Conservation (phyloP, 192 early-diverging fungal genomes). For the Backusella circina region DNA sequence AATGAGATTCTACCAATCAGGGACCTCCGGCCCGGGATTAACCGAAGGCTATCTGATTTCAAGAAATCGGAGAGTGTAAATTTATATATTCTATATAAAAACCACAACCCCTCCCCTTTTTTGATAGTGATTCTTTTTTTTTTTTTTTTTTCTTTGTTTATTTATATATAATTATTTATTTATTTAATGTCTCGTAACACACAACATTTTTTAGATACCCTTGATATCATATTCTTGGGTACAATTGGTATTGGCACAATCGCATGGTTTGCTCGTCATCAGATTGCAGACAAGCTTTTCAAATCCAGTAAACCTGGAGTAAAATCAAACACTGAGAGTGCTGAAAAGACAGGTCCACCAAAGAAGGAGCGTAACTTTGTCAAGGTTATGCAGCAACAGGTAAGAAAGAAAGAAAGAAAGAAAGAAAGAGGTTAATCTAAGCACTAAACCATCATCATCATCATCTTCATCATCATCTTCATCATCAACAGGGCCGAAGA, state of each 20-base stretch:
- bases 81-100: neutral
- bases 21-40: neutral
- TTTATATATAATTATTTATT: neutral
- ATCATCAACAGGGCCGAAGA: constrained; percentile 54
- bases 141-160: constrained; percentile 12
- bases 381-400: constrained; percentile 53
- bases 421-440: neutral
- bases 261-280: constrained; percentile 29
- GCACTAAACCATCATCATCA: too few species aligned
- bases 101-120: neutral
- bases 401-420: constrained; percentile 12
- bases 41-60: neutral
- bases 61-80: neutral
- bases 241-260: constrained; percentile 37
- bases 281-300: constrained; percentile 20
- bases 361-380: constrained; percentile 49
- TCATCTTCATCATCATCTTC: too few species aligned
- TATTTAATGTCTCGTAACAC: constrained; percentile 21
- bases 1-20: neutral
- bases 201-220: constrained; percentile 38
- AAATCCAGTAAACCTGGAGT: neutral
- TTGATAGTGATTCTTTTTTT: neutral
- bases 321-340: constrained; percentile 28
- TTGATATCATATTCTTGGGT: constrained; percentile 48
- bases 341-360: constrained; percentile 24